Percentiles rank a stretch among this genome's conserved stretches.
Evolutionary conservation across 176 grass and related monocot genomes (phyloP).

Genomic region (Bromus sterilis): DNA sequence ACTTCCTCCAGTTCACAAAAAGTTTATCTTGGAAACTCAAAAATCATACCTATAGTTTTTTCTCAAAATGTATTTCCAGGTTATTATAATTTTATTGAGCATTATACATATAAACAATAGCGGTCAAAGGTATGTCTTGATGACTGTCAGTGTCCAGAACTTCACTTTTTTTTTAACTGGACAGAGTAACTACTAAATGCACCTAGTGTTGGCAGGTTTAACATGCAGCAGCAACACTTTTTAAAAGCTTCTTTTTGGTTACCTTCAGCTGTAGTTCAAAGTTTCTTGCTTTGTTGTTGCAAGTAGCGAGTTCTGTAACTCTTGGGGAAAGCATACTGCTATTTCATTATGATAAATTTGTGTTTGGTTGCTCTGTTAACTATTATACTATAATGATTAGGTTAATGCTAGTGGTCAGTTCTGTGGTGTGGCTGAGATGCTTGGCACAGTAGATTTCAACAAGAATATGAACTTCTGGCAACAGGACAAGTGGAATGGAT

Average conservation of each 20-base stretch:
- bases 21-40: too few relatives aligned
- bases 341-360: not conserved
- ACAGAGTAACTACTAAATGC: too few relatives aligned
- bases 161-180: too few relatives aligned
- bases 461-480: slow-evolving; percentile 94
- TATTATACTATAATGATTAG: slow-evolving; percentile 26
- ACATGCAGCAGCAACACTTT: not conserved
- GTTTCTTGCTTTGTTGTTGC: not conserved
- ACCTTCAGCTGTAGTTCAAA: not conserved
- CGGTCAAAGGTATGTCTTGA: too few relatives aligned
- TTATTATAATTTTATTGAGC: too few relatives aligned
- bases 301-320: not conserved
- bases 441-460: slow-evolving; percentile 76
- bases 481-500: slow-evolving; percentile 97
- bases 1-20: too few relatives aligned
- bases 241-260: not conserved
- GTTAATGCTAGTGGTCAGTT: slow-evolving; percentile 97
- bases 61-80: too few relatives aligned
- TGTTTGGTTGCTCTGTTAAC: slow-evolving; percentile 14
- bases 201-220: too few relatives aligned
- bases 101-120: not conserved
- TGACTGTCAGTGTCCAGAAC: too few relatives aligned
- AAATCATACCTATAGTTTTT: too few relatives aligned
- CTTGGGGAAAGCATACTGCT: not conserved
- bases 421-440: slow-evolving; percentile 91